These are phyloP conservation scores for Umbelopsis sp. DNA, from an alignment of 192 early-diverging fungal species.

Conservation along the genomic window DNA sequence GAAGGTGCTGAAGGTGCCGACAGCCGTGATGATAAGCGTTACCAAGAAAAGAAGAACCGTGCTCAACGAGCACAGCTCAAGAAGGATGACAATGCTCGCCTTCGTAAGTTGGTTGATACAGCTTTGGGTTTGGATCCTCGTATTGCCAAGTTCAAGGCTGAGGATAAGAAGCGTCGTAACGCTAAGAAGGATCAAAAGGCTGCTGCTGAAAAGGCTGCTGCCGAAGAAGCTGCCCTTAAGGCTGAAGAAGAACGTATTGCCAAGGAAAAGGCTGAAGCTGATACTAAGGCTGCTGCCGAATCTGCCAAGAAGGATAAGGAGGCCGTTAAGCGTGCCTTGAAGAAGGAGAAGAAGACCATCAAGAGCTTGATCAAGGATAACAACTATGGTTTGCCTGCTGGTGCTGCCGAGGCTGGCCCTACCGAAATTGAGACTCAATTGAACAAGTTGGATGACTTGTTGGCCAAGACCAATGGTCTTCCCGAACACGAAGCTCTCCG, in stretches of 20 bases:
- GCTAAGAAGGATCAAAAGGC: constrained; percentile 90
- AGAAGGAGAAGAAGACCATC: constrained; percentile 91
- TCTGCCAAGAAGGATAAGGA: constrained; percentile 85
- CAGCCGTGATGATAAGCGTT: constrained; percentile 96
- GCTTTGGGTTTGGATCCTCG: constrained; percentile 88
- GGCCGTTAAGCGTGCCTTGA: constrained; percentile 81
- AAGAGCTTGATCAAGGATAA: constrained; percentile 74
- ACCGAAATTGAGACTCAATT: constrained; percentile 68
- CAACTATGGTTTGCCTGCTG: constrained; percentile 77
- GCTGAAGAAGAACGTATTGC: constrained; percentile 46
- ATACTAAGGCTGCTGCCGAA: constrained; percentile 62
- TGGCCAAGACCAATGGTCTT: constrained; percentile 63
- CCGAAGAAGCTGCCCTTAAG: constrained; percentile 57
- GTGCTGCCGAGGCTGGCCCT: constrained; percentile 49
- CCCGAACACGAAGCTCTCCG: constrained; percentile 58
- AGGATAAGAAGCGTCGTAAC: constrained; percentile 87
- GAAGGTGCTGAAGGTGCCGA: constrained; percentile 88
- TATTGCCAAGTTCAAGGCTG: constrained; percentile 85
- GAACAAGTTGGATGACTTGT: constrained; percentile 78
- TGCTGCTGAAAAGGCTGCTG: constrained; percentile 61
- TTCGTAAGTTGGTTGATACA: constrained; percentile 76
- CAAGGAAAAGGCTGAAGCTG: constrained; percentile 58
- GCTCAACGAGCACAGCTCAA: constrained; percentile 88
- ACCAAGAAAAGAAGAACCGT: constrained; percentile 93
- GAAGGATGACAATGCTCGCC: constrained; percentile 96